Percentiles rank a stretch among this genome's conserved stretches.
Conservation (phyloP, 2,329 filamentous ascomycete genomes). For the Colletotrichum sp. region DNA sequence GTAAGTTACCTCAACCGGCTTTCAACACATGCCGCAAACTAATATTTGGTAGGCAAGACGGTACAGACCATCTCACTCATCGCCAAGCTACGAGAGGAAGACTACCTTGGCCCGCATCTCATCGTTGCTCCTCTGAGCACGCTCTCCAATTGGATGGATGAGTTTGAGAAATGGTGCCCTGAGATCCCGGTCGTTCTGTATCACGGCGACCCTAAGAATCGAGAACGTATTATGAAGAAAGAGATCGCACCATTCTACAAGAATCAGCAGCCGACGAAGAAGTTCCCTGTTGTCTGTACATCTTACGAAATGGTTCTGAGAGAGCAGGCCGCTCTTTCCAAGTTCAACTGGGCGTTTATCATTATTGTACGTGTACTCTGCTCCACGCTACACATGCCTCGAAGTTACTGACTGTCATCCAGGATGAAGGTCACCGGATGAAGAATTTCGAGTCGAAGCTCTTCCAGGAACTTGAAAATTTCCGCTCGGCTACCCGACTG, state of each 20-base stretch:
- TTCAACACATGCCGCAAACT: no score
- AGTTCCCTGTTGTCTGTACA: conserved; percentile 92
- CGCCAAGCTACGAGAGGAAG: conserved; percentile 85
- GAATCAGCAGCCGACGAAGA: conserved; percentile 57
- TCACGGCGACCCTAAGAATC: conserved; percentile 80
- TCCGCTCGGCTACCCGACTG: conserved; percentile 87
- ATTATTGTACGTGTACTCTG: conserved; percentile 67
- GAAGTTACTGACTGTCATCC: conserved; percentile 14
- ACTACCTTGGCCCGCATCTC: conserved; percentile 85
- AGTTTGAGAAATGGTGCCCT: conserved; percentile 90
- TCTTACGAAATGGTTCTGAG: conserved; percentile 96
- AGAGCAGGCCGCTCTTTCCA: conserved; percentile 79
- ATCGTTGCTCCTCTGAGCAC: conserved; percentile 92
- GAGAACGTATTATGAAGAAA: conserved; percentile 71
- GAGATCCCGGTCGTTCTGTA: conserved; percentile 88
- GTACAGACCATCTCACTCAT: conserved; percentile 89
- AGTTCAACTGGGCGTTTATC: conserved; percentile 96
- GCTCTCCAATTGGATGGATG: conserved; percentile 93
- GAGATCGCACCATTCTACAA: not conserved
- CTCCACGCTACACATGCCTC: no score
- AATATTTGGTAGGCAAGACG: conserved; percentile 70
- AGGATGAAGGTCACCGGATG: conserved; percentile 95
- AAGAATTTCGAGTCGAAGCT: conserved; percentile 96
- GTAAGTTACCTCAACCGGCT: conserved; percentile 32
- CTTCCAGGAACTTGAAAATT: conserved; percentile 86